Evolutionary conservation across 768 basidiomycete genomes (phyloP), one percentile per base, ranked within the genome.

Genomic region (Amanita polypyramis): DNA sequence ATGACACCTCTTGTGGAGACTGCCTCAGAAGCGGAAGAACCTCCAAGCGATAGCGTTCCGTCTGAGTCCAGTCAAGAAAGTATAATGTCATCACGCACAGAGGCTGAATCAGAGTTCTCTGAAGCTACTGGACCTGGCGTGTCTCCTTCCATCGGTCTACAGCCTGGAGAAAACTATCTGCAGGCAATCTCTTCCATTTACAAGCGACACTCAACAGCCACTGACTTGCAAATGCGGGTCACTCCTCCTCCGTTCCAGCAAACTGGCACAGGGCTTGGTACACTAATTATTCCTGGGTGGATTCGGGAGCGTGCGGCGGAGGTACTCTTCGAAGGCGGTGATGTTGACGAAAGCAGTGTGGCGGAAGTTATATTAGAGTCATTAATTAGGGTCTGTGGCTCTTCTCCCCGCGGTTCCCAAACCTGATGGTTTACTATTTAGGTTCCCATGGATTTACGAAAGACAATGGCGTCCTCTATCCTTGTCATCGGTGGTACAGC

Each of bases 231-330:
- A 4, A 74, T 90, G 64, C 74, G 72, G 2, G 85, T 90, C 17
- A 64, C 70, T 12, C 85, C 86, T 23, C 84, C 88, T 5, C 59
- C 65, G 2, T 68, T 75, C 10, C 83, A 85, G 56, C 82, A 80
- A 55, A 67, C 70, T 10, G 83, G 85, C 0, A 83, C 84, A 1
- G 88, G 87, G 2, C 68, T 74, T 6, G 91, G 87, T 0, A 90
- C 83, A 0, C 62, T 96, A 39, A 70, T 88, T 38, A 77, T 98
- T 37, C 95, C 95, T 1, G 95, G 95, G 2, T 99, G 96, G 96
- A 74, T 99, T 34, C 68, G 95, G 36, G 95, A 98, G 61, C 74
- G 94, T 11, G 85, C 85, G 1, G 81, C 93, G 1, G 96, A 98
- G 62, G 75, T 95, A 4, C 67, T 97, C 8, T 97, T 96, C 52